phyloP scores from a whole-genome alignment of 225 moss, liverwort and hornwort genomes.

The Pseudoscleropodium purum region DNA sequence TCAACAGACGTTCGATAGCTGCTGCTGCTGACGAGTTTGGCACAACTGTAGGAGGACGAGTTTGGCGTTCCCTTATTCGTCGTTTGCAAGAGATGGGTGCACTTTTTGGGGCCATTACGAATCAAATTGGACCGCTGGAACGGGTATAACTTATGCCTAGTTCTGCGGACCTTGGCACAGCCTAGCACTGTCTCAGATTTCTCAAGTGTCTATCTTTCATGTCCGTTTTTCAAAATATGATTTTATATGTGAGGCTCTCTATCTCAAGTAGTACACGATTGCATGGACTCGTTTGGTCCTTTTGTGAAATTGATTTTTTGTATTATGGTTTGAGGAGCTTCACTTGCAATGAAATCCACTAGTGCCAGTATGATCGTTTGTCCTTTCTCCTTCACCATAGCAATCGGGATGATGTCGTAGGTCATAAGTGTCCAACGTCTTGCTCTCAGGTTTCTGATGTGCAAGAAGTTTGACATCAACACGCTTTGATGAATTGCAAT shows the following conservation, averaged over 20 bases:
- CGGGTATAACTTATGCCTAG: constrained; percentile 48
- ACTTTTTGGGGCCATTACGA: constrained; percentile 78
- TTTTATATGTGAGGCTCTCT: constrained; percentile 21
- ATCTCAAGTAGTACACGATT: constrained; percentile 2
- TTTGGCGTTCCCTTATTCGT: constrained; percentile 90
- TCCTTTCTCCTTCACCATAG: background rate
- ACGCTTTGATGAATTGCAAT: background rate
- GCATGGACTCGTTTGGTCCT: background rate
- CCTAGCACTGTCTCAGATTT: constrained; percentile 16
- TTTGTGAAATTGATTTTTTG: background rate
- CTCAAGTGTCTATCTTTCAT: constrained; percentile 4
- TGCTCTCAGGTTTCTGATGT: background rate
- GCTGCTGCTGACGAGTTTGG: constrained; percentile 97
- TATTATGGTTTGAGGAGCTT: background rate
- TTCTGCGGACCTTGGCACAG: constrained; percentile 8
- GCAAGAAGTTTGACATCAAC: background rate
- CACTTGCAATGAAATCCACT: background rate
- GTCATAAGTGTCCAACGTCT: background rate
- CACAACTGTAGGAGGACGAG: constrained; percentile 79
- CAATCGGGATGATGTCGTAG: background rate
- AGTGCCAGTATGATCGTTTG: background rate
- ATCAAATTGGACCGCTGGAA: constrained; percentile 74
- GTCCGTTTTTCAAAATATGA: constrained; percentile 7
- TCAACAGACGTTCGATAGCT: constrained; percentile 71
- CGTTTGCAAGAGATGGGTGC: constrained; percentile 88